Evolutionary conservation across 2,329 filamentous ascomycete genomes (phyloP).

Genomic region (Aspergillus pseudoglaucus): DNA sequence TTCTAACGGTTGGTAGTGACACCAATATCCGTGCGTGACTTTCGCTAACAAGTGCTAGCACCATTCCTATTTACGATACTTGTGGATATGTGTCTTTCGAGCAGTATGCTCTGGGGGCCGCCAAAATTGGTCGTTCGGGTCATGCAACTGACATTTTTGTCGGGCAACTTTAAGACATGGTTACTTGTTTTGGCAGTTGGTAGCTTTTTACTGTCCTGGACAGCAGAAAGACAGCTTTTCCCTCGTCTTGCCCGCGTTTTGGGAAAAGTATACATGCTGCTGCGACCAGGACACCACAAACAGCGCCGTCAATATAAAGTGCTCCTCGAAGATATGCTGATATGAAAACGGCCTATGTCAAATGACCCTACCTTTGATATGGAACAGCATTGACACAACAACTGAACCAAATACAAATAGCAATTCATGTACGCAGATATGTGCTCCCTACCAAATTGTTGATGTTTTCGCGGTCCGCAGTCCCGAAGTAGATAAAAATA

Average conservation of each 20-base stretch:
- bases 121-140: slow-evolving; percentile 60
- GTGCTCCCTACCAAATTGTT: no score
- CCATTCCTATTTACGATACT: slow-evolving; percentile 77
- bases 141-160: slow-evolving; percentile 83
- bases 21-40: slow-evolving; percentile 2
- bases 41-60: slow-evolving; percentile 42
- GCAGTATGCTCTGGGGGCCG: slow-evolving; percentile 76
- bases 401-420: background rate
- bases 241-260: slow-evolving; percentile 61
- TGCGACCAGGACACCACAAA: slow-evolving; percentile 58
- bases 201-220: slow-evolving; percentile 64
- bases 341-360: slow-evolving; percentile 2
- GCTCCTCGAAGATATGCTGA: slow-evolving; percentile 61
- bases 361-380: background rate
- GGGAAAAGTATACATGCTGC: slow-evolving; percentile 53
- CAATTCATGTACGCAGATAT: background rate
- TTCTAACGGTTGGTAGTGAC: slow-evolving; percentile 62
- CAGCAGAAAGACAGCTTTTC: slow-evolving; percentile 66
- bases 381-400: background rate
- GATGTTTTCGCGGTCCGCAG: no score
- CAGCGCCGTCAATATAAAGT: slow-evolving; percentile 83
- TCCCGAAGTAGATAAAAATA: no score
- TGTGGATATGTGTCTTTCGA: slow-evolving; percentile 58
- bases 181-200: slow-evolving; percentile 63
- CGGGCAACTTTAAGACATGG: slow-evolving; percentile 63